Percentiles rank a stretch among this genome's conserved stretches.
These are phyloP conservation scores for Wakefieldia striispora DNA, from an alignment of 768 basidiomycete species.

Conservation along the genomic window DNA sequence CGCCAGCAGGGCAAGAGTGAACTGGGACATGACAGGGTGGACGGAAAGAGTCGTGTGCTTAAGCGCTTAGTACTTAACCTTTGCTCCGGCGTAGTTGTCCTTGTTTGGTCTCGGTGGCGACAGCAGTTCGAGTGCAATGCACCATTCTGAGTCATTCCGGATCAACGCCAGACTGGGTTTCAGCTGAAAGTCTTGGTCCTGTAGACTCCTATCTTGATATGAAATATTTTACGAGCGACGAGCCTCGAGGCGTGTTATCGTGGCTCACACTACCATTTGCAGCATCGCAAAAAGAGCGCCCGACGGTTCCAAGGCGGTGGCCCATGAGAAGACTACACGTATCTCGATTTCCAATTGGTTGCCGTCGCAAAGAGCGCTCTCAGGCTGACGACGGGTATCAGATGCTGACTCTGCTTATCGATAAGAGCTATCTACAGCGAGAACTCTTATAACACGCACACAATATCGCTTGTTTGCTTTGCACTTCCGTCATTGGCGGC, in stretches of 20 bases:
- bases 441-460: too few relatives aligned
- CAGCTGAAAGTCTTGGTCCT: too few relatives aligned
- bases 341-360: not conserved
- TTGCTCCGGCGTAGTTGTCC: constrained; percentile 17
- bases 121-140: not conserved
- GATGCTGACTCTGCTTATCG: too few relatives aligned
- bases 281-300: not conserved
- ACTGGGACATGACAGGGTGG: constrained; percentile 34
- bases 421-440: too few relatives aligned
- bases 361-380: too few relatives aligned
- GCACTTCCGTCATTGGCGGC: too few relatives aligned
- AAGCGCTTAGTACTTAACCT: constrained; percentile 25
- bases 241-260: not conserved
- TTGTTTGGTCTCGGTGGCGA: constrained; percentile 31
- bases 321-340: constrained; percentile 1
- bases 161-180: too few relatives aligned
- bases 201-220: not conserved
- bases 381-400: too few relatives aligned
- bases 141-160: constrained; percentile 1
- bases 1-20: constrained; percentile 36
- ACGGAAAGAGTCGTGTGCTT: constrained; percentile 10
- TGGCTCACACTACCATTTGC: not conserved
- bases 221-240: not conserved
- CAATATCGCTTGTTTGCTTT: too few relatives aligned
- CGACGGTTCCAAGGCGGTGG: not conserved